Evolutionary conservation across 2,329 filamentous ascomycete genomes (phyloP).

Genomic region (Diaporthe caulivora): DNA sequence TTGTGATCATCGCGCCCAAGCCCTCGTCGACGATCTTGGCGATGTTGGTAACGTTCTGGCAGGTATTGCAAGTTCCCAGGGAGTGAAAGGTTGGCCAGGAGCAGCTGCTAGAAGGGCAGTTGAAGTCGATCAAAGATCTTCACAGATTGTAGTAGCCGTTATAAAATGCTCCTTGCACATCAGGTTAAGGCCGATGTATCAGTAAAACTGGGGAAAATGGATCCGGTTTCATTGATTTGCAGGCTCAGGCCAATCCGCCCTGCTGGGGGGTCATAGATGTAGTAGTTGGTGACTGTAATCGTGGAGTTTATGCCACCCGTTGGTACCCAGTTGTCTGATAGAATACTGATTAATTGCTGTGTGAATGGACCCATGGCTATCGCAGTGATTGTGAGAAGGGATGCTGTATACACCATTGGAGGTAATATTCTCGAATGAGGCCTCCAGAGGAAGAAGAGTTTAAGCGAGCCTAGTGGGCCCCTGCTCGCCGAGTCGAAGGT

Average conservation of each 20-base stretch:
- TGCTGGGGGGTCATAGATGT: background rate
- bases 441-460: background rate
- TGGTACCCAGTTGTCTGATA: background rate
- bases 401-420: conserved; percentile 1
- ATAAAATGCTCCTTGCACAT: background rate
- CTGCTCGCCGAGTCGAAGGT: background rate
- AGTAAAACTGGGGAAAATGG: no score
- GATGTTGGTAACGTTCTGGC: background rate
- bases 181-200: no score
- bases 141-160: background rate
- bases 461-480: background rate
- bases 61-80: background rate
- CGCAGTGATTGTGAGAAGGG: background rate
- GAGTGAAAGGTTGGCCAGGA: background rate
- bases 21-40: no score
- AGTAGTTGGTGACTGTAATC: background rate
- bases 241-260: background rate
- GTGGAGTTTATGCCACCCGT: background rate
- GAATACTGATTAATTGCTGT: background rate
- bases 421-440: background rate
- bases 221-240: no score
- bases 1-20: no score
- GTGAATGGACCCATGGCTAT: background rate
- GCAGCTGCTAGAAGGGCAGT: conserved; percentile 1
- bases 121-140: background rate